A percentile compares a stretch with the other conserved stretches of the same genome.
phyloP scores from a whole-genome alignment of 345 rosid genomes.

The Hibiscus mutabilis region DNA sequence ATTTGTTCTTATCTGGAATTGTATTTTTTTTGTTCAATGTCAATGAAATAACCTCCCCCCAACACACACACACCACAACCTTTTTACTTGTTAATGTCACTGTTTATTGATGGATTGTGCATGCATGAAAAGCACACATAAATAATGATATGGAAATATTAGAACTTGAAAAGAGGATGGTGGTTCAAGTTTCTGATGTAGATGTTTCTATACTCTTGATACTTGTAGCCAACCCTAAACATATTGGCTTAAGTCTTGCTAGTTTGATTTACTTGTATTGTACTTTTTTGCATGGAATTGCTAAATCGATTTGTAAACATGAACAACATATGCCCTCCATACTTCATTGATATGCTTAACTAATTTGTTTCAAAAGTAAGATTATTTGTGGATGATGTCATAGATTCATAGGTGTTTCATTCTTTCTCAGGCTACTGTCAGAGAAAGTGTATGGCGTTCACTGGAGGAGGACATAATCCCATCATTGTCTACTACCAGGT shows the following conservation, averaged over 20 bases:
- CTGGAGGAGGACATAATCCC: constrained; percentile 91
- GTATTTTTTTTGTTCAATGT: neutral
- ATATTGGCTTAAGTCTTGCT: neutral
- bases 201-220: neutral
- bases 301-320: neutral
- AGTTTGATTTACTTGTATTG: neutral
- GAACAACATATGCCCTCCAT: neutral
- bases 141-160: neutral
- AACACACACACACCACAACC: too few species aligned
- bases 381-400: constrained; percentile 8
- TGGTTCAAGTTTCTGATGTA: neutral
- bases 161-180: neutral
- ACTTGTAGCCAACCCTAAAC: neutral
- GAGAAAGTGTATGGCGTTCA: constrained; percentile 75
- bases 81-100: neutral
- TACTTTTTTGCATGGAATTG: neutral
- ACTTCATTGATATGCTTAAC: constrained; percentile 2
- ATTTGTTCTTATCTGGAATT: constrained; percentile 4
- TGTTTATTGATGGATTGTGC: constrained; percentile 6
- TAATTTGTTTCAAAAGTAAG: neutral
- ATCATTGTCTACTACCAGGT: constrained; percentile 55
- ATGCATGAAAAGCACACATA: neutral
- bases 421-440: constrained; percentile 50
- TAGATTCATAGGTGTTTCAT: neutral
- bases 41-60: neutral